Conservation (phyloP, 2,329 filamentous ascomycete species). For the Aspergillus niger region DNA sequence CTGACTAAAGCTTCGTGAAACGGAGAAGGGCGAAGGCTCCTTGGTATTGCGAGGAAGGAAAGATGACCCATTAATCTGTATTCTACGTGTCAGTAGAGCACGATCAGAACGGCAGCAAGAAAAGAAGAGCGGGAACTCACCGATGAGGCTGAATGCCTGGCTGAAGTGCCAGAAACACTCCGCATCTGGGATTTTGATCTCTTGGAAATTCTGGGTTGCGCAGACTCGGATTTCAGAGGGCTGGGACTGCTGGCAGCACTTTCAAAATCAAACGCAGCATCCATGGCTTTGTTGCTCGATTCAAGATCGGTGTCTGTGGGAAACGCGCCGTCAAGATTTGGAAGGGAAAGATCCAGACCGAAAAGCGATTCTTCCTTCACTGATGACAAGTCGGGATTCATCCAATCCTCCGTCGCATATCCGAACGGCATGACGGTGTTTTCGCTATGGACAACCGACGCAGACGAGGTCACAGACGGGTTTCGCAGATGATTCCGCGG, state of each 20-base stretch:
- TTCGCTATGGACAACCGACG: constrained; percentile 43
- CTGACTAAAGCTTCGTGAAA: constrained; percentile 31
- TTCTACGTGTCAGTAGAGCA: constrained; percentile 13
- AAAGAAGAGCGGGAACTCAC: constrained; percentile 26
- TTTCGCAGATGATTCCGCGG: constrained; percentile 44
- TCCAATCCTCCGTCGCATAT: constrained; percentile 42
- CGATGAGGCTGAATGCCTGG: constrained; percentile 29
- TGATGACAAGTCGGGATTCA: constrained; percentile 37
- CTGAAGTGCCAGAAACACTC: constrained; percentile 27
- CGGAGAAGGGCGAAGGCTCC: constrained; percentile 42
- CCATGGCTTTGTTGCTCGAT: constrained; percentile 50
- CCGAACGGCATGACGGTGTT: constrained; percentile 36
- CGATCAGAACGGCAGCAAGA: neutral
- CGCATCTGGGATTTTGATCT: constrained; percentile 30
- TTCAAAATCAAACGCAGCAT: constrained; percentile 52
- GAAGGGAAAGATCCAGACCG: constrained; percentile 39
- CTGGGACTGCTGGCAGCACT: constrained; percentile 51
- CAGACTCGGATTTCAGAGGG: constrained; percentile 37
- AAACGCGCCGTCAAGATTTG: constrained; percentile 36
- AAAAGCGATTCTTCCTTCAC: constrained; percentile 45
- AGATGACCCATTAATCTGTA: constrained; percentile 29
- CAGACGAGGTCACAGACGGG: constrained; percentile 43
- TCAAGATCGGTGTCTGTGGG: constrained; percentile 43
- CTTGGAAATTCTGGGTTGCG: constrained; percentile 27
- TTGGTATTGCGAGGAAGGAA: constrained; percentile 40